Evolutionary conservation across 2,329 filamentous ascomycete genomes (phyloP), one percentile per base, ranked within the genome.

Genomic region (Claviceps maximensis): DNA sequence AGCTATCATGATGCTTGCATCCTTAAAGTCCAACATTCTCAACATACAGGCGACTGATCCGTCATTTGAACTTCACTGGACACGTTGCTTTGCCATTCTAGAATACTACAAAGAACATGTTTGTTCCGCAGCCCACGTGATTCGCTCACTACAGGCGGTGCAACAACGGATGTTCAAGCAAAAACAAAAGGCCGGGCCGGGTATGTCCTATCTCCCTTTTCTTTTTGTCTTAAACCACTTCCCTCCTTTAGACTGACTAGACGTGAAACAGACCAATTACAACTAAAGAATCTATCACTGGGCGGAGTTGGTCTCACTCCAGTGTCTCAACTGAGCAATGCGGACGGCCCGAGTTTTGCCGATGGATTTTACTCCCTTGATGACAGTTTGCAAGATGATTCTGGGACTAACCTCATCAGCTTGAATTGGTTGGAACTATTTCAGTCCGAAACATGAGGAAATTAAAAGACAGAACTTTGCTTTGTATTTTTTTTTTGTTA

Each of bases 101-200:
- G 42, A 52, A 21, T 42, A 40, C 12, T 46, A 52, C 25, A 52
- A 48, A 15, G 45, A 41, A 21, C 50, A 42, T 13, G 45, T 52
- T 19, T 10, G 31, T 12, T 52, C 50, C 4, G 50, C 50, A 19
- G 27, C n/a, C 33, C 50, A 52, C 4, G 50, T 48, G 2, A 48
- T 40, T 4, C 45, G 45, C 15, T 46, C 46, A 40, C 45, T 52
- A 3, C 40, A 29, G 25, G 36, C 45, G 12, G 44, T 47, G 36
- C 50, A 52, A 19, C 50, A 52, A 23, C 50, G 50, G 8, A 52
- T 47, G 25, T 52, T 52, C 9, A 52, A 52, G 19, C 25, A 23
- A 25, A 29, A 47, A 10, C 15, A 48, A 5, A 23, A 47, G 7
- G n/a, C n/a, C n/a, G 19, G 19, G 17, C 4, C 45, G 7, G 50